Evolutionary conservation across 2,329 filamentous ascomycete genomes (phyloP), one percentile per base, ranked within the genome.

Genomic region (Seiridium cupressi): DNA sequence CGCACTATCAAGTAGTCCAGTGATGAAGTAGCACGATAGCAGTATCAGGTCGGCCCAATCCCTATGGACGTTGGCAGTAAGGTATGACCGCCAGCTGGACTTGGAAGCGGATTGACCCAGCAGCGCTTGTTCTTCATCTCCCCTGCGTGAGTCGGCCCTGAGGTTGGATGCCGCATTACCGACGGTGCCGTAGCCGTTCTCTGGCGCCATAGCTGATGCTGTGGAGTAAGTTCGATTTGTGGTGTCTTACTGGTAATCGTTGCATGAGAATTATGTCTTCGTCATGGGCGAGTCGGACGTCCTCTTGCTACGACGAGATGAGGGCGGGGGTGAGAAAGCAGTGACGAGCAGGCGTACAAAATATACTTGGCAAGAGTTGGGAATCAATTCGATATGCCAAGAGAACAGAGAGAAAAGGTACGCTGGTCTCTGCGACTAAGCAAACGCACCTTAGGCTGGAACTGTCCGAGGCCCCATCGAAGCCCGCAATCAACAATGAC

Each of bases 1-100:
- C 2, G 89, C 87, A 74, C 89, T 91, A 74, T 94, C 91, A 6
- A 92, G 81, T 9, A 94, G 78, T 3, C 91, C 91, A 0, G 91
- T 93, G 70, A 93, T 89, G 64, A 91, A 76, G 71, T 93, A 93
- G 74, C 89, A 92, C 35, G 85, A 76, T 3, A 94, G 77, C 44
- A 94, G 79, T 26, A 92, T 77, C 1, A 90, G 63, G 68, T 94
- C 90, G 11, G 87, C 85, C 81, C 86, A 83, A 49, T 83, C 79
- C 35, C 86, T 84, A 61, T 78, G 80, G 58, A 92, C 77, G 59
- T 89, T 79, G 9, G 65, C 68, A 18, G 59, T 72, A 68, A 82
- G 68, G 18, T 67, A 70, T 60, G 66, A 70, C 31, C 72, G 73
- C 64, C 73, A 72, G 64, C 51, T 54, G 8, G 61, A 44, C 49